Conservation (phyloP, 2,329 filamentous ascomycete species). For the Penicillium sp. region DNA sequence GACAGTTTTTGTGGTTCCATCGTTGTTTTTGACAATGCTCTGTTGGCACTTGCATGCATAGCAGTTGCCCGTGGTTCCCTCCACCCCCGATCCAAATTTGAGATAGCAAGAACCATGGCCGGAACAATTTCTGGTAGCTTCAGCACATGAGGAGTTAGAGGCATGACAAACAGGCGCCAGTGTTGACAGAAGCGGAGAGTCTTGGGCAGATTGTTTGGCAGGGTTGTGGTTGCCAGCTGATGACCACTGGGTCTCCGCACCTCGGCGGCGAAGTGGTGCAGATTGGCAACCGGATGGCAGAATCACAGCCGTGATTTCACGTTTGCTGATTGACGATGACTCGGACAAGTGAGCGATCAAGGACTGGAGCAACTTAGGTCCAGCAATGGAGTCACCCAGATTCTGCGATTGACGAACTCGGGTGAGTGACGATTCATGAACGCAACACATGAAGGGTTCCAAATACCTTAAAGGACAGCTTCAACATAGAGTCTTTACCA, state of each 20-base stretch:
- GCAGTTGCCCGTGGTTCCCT: constrained; percentile 57
- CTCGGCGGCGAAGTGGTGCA: constrained; percentile 1
- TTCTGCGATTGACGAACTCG: constrained; percentile 16
- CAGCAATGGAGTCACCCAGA: constrained; percentile 29
- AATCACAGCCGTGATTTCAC: constrained; percentile 60
- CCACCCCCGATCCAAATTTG: constrained; percentile 56
- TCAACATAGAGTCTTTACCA: constrained; percentile 22
- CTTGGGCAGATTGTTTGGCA: constrained; percentile 20
- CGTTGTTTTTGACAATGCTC: constrained; percentile 52
- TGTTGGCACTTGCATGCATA: constrained; percentile 75
- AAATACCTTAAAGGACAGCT: constrained; percentile 38
- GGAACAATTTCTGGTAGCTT: constrained; percentile 75
- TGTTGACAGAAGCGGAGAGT: constrained; percentile 41
- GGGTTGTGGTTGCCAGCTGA: constrained; percentile 1
- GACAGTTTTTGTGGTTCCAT: constrained; percentile 60
- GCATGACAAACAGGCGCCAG: constrained; percentile 74
- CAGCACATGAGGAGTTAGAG: constrained; percentile 67
- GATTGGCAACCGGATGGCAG: constrained; percentile 40
- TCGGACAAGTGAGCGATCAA: constrained; percentile 50
- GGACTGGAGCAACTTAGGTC: constrained; percentile 45
- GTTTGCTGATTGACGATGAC: constrained; percentile 52
- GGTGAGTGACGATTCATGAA: background rate
- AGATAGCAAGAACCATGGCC: constrained; percentile 76
- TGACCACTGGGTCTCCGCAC: background rate
- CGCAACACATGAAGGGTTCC: background rate